Evolutionary conservation across 129 eudicot genomes (phyloP), one percentile per base, ranked within the genome.

Genomic region (Calendula officinalis): DNA sequence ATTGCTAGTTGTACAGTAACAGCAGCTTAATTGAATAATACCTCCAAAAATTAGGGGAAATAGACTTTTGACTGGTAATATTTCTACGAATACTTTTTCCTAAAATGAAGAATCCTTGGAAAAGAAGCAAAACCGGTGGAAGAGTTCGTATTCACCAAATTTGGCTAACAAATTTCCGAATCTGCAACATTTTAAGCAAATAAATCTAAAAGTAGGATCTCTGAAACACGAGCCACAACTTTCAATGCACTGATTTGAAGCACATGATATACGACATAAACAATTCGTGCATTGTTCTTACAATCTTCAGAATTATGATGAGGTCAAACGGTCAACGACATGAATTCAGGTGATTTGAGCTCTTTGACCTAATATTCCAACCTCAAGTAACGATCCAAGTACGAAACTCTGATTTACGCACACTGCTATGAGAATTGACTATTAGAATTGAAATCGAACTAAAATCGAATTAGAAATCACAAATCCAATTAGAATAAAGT

Each of bases 191-290:
- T 66, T 6, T 59, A 74, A 74, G 45, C 68, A 74, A 57, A 58
- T 74, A 68, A 49, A 13, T 66, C 78, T 73, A 74, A 74, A 74
- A 58, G 5, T 32, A 73, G 52, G 60, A 66, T 66, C 73, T 48
- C 62, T 74, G 49, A 14, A 41, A 66, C 56, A 55, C 57, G 78
- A 66, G 41, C 73, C 73, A 66, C 59, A 40, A 66, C 47, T 66
- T 46, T 74, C 73, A 66, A 53, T 16, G 22, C 50, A 11, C 32
- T 43, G 64, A n/a, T 33, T 57, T 42, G 16, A 62, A 72, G 11
- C 77, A 63, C 51, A 72, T 72, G 71, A 72, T 71, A 62, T 62
- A 53, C 58, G 35, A 36, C 57, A 58, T 7, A 17, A 40, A 52
- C 46, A 53, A 56, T 53, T 56, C 51, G 61, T 53, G 51, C 68